A percentile compares a stretch with the other conserved stretches of the same genome.
Evolutionary conservation across 2,329 filamentous ascomycete genomes (phyloP).

Genomic region (Botrytis paeoniae): DNA sequence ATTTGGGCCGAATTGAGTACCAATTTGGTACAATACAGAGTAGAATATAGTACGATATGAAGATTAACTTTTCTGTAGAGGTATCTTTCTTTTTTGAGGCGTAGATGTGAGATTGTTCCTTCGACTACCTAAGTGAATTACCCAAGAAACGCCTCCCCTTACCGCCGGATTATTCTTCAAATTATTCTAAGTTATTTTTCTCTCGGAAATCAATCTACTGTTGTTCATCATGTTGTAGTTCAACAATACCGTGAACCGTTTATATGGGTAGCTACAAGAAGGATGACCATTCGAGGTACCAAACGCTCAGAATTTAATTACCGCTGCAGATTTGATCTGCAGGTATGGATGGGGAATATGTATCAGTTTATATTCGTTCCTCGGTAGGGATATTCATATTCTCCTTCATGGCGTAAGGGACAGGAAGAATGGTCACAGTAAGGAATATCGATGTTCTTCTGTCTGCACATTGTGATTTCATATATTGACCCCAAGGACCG

Average conservation of each 20-base stretch:
- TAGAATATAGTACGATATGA: neutral
- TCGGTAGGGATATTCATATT: conserved; percentile 8
- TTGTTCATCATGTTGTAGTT: neutral
- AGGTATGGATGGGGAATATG: neutral
- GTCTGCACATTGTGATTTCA: neutral
- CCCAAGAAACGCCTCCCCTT: neutral
- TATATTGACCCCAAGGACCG: neutral
- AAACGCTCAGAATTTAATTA: neutral
- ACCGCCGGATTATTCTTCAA: neutral
- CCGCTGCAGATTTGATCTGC: conserved; percentile 2
- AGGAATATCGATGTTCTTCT: conserved; percentile 4
- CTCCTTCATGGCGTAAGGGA: neutral
- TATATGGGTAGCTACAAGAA: neutral
- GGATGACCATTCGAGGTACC: neutral
- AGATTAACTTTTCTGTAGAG: neutral
- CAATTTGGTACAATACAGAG: neutral
- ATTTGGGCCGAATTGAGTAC: neutral
- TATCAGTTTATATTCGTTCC: neutral
- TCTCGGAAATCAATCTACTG: neutral
- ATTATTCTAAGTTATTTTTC: neutral
- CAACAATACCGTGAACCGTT: neutral
- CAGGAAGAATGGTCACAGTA: neutral
- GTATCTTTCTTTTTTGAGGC: neutral
- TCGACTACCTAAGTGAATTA: neutral
- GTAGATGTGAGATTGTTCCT: neutral